Conservation (phyloP, 2,329 filamentous ascomycete species). For the Hypomyces rosellus region DNA sequence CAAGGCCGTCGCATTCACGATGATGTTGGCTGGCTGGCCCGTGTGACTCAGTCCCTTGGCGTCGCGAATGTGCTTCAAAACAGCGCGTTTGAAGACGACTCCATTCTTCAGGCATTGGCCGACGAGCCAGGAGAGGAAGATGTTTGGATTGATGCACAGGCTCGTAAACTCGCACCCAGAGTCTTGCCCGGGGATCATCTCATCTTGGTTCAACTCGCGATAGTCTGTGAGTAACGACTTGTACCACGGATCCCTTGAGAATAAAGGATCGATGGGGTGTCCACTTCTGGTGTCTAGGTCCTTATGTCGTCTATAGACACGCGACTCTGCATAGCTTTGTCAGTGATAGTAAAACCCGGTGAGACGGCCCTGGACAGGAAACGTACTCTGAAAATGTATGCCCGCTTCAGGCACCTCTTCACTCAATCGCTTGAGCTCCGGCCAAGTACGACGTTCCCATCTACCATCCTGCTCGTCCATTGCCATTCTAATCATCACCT, state of each 20-base stretch:
- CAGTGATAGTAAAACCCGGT: too few relatives aligned
- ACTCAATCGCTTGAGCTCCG: slow-evolving; percentile 52
- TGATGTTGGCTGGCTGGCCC: slow-evolving; percentile 54
- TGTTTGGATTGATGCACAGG: slow-evolving; percentile 82
- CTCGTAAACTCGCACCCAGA: slow-evolving; percentile 73
- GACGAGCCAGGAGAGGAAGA: slow-evolving; percentile 82
- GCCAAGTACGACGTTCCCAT: slow-evolving; percentile 62
- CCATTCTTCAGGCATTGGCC: slow-evolving; percentile 72
- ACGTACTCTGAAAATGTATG: slow-evolving; percentile 66
- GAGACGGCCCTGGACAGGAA: neutral
- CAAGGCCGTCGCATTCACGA: slow-evolving; percentile 83
- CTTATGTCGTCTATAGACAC: slow-evolving; percentile 52
- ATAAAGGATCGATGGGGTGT: slow-evolving; percentile 52
- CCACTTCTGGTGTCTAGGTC: slow-evolving; percentile 43
- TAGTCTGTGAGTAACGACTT: slow-evolving; percentile 66
- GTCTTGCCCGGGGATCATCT: slow-evolving; percentile 60
- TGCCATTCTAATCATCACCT: slow-evolving; percentile 34
- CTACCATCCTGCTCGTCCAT: slow-evolving; percentile 31
- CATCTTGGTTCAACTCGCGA: slow-evolving; percentile 48
- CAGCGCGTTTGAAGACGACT: slow-evolving; percentile 58
- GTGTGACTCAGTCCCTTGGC: slow-evolving; percentile 48
- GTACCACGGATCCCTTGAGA: slow-evolving; percentile 65
- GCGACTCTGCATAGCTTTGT: slow-evolving; percentile 32
- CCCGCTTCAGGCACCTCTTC: slow-evolving; percentile 68
- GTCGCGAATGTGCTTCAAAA: slow-evolving; percentile 65